Evolutionary conservation across 257 asterid genomes (phyloP).

Genomic region (Coffea canephora): DNA sequence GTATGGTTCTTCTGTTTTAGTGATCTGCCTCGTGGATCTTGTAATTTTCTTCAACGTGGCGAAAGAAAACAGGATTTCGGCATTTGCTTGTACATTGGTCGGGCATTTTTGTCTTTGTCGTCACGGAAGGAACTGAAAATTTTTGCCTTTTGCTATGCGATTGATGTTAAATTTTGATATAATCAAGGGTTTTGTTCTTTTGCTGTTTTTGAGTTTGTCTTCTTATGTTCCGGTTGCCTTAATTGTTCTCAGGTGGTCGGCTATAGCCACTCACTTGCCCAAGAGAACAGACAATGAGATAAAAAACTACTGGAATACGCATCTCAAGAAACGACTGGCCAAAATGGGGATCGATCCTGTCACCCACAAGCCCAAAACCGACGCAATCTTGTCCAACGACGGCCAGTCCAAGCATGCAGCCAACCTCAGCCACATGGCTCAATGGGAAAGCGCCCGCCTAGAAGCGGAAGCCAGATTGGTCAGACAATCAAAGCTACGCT

Average conservation of each 20-base stretch:
- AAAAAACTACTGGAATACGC: conserved; percentile 88
- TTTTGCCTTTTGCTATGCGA: background rate
- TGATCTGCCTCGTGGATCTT: background rate
- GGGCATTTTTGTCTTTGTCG: conserved; percentile 5
- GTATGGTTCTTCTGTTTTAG: background rate
- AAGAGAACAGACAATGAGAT: conserved; percentile 87
- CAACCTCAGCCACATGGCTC: conserved; percentile 94
- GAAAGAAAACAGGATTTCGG: background rate
- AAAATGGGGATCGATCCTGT: conserved; percentile 91
- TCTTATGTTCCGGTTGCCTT: conserved; percentile 15
- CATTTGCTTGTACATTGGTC: background rate
- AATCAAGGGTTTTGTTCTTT: conserved; percentile 26
- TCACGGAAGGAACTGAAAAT: background rate
- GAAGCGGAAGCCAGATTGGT: conserved; percentile 89
- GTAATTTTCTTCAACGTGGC: conserved; percentile 7
- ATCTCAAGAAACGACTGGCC: conserved; percentile 69
- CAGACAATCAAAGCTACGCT: conserved; percentile 66
- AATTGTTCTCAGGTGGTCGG: conserved; percentile 72
- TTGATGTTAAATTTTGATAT: background rate
- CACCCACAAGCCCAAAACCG: conserved; percentile 80
- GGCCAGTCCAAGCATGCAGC: conserved; percentile 73
- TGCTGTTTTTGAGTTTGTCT: background rate
- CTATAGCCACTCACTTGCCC: conserved; percentile 84
- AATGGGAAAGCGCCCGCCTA: conserved; percentile 96
- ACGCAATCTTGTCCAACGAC: conserved; percentile 58